Base-by-base conservation (phyloP, 2,329 filamentous ascomycete genomes). In the Colletotrichum trifolii region DNA sequence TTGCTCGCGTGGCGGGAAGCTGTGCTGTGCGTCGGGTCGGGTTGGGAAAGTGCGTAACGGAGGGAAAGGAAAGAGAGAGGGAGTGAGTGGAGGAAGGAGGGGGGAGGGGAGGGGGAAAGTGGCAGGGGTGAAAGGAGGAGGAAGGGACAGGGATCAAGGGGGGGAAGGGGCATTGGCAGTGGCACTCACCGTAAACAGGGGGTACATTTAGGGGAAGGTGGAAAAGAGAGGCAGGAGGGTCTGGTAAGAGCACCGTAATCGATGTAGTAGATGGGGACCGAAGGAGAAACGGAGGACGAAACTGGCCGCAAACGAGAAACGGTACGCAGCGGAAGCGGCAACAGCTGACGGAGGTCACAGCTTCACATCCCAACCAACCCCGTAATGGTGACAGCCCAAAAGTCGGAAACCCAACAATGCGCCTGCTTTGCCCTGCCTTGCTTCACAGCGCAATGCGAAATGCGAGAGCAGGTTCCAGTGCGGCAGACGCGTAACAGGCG, bases 1-100 rank as follows among this genome's bases (percentile, higher is more conserved):
- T 60, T 43, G 55, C 62, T 57, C 57, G 57, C 62, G 62, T 65
- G 62, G 62, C 57, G 62, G 62, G 52, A 61, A 65, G 58, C 25
- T 25, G 25, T 3, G 4, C 25, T 25, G 25, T 25, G 57, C 50
- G 47, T 53, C 48, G 57, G 50, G 42, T 25, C 25, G 4, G 25
- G 25, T 43, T 39, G 25, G 36, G 55, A 47, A 47, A 48, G 42
- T 45, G 49, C 39, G 56, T 39, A 56, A 36, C 48, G 48, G 60
- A 33, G 60, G 42, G 42, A 40, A 56, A 36, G 56, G 48, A 64
- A 33, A 55, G 42, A 47, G 35, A 55, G 61, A 45, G 52, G 34
- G 54, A 46, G 47, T 36, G 38, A 43, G 53, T 38, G 49, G 33
- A 17, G 36, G 45, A 25, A 63, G 46, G 46, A 45, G 15, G 43